A percentile compares a stretch with the other conserved stretches of the same genome.
Conservation (phyloP, 176 grass and related monocot species). For the Phoenix roebelenii region DNA sequence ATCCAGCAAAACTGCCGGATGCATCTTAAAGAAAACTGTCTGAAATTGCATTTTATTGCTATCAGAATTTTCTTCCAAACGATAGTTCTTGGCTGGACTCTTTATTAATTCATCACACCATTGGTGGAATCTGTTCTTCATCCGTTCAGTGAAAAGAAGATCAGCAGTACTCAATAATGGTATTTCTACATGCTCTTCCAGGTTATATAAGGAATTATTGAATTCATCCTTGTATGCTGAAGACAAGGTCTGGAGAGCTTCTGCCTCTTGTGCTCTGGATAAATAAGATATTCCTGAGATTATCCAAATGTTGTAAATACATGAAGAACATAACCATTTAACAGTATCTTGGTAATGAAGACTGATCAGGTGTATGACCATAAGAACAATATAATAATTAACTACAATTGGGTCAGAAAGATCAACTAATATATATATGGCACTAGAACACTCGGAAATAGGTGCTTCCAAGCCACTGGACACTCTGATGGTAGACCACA, state of each 20-base stretch:
- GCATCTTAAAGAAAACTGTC: constrained; percentile 81
- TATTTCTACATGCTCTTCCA: constrained; percentile 30
- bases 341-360: constrained; percentile 12
- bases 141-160: constrained; percentile 72
- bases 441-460: no score
- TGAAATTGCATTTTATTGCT: constrained; percentile 35
- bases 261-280: constrained; percentile 92
- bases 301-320: constrained; percentile 70
- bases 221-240: constrained; percentile 20
- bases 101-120: constrained; percentile 52
- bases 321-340: constrained; percentile 26
- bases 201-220: constrained; percentile 25
- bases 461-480: no score
- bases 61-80: constrained; percentile 26
- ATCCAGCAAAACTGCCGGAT: constrained; percentile 54
- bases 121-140: constrained; percentile 56
- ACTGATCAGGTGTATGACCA: not conserved
- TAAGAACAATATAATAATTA: no score
- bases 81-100: constrained; percentile 21
- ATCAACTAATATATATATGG: no score
- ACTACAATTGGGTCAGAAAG: no score
- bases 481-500: no score
- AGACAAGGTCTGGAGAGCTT: constrained; percentile 36
- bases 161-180: constrained; percentile 42
- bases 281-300: constrained; percentile 99